A percentile compares a stretch with the other conserved stretches of the same genome.
Evolutionary conservation across 176 grass and related monocot species (phyloP).

Genomic region (Paspalum notatum): DNA sequence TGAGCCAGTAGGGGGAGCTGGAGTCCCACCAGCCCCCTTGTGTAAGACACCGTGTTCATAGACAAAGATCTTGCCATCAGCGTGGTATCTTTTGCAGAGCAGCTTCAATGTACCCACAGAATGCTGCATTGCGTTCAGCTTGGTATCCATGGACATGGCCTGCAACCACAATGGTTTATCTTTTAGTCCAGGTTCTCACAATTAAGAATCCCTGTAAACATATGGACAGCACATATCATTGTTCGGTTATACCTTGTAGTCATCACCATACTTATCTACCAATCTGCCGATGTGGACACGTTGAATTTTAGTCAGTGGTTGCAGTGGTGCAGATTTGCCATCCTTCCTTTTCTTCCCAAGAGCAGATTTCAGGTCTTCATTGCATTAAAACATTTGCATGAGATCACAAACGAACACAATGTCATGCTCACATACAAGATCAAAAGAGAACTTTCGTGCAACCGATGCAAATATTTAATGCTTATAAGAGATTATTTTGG

Average conservation of each 20-base stretch:
- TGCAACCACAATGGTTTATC: conserved; percentile 35
- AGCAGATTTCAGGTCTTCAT: conserved; percentile 80
- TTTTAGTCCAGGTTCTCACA: conserved; percentile 19
- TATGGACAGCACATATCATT: background rate
- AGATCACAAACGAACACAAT: conserved; percentile 21
- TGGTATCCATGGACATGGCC: conserved; percentile 97
- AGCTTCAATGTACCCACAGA: conserved; percentile 72
- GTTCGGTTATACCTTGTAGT: conserved; percentile 67
- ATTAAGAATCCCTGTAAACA: conserved; percentile 4
- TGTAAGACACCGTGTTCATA: background rate
- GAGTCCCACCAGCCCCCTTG: too few relatives aligned
- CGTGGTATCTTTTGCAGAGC: conserved; percentile 73
- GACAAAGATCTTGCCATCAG: conserved; percentile 52
- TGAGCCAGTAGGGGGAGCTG: too few relatives aligned
- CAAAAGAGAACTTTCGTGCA: background rate
- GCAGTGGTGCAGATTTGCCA: conserved; percentile 70
- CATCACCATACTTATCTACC: conserved; percentile 84
- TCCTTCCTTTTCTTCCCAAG: conserved; percentile 87
- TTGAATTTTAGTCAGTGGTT: conserved; percentile 77
- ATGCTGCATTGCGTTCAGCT: conserved; percentile 91
- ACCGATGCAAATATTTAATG: background rate
- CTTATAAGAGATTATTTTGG: background rate
- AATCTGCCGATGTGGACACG: conserved; percentile 67
- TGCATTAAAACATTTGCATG: conserved; percentile 13
- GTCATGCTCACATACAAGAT: background rate